phyloP scores from a whole-genome alignment of 768 basidiomycete genomes.

The Psilocybe cubensis region DNA sequence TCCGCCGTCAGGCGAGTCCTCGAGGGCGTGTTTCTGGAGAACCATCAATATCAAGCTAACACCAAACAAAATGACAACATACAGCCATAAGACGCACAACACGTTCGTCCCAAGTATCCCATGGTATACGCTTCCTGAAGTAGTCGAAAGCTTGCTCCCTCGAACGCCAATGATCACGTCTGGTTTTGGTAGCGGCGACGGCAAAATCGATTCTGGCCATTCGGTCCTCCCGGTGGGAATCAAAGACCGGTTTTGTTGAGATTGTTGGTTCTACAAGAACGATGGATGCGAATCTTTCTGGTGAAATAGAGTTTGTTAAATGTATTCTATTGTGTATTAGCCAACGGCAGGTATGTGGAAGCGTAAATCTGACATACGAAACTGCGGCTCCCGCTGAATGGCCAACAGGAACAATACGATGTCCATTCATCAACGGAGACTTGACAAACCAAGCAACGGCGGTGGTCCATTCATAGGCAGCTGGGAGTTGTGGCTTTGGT shows the following conservation, averaged over 20 bases:
- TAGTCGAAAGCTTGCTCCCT: constrained; percentile 44
- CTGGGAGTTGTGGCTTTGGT: constrained; percentile 21
- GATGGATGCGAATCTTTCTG: constrained; percentile 35
- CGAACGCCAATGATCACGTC: constrained; percentile 44
- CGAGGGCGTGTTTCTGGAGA: constrained; percentile 39
- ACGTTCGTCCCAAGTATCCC: constrained; percentile 49
- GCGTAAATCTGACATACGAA: constrained; percentile 28
- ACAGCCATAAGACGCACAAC: constrained; percentile 42
- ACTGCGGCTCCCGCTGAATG: constrained; percentile 49
- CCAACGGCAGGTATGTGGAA: neutral
- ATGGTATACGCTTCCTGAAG: constrained; percentile 47
- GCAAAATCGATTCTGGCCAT: constrained; percentile 40
- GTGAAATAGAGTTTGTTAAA: constrained; percentile 31
- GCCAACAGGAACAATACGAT: constrained; percentile 41
- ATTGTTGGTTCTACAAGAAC: constrained; percentile 52
- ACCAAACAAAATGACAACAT: constrained; percentile 17
- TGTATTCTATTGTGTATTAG: constrained; percentile 33
- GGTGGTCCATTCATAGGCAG: constrained; percentile 40
- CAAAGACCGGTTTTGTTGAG: constrained; percentile 40
- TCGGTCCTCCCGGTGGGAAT: constrained; percentile 37
- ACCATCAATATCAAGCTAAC: neutral
- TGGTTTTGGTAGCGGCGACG: constrained; percentile 35
- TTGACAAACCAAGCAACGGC: constrained; percentile 37
- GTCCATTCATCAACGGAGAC: constrained; percentile 34
- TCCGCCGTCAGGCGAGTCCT: constrained; percentile 25